phyloP scores from a whole-genome alignment of 169 alveolate genomes.

The Plasmodium fragile region DNA sequence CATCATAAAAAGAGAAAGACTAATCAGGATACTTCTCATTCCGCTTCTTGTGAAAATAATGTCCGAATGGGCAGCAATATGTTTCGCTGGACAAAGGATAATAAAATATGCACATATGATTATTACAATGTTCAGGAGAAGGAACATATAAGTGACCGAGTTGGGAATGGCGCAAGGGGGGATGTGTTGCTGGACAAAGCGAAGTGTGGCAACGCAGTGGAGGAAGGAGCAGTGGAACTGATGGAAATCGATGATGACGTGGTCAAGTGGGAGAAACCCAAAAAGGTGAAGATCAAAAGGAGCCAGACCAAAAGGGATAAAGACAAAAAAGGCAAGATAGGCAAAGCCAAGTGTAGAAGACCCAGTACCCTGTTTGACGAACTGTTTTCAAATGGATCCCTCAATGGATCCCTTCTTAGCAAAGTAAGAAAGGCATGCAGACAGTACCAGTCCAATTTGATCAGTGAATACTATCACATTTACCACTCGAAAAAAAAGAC shows the following conservation, averaged over 20 bases:
- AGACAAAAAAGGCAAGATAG: not conserved
- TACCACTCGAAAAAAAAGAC: not conserved
- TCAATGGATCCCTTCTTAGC: not conserved
- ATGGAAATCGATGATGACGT: not conserved
- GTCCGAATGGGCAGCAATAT: not conserved
- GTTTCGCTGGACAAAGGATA: not conserved
- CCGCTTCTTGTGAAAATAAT: not conserved
- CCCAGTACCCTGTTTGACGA: not conserved
- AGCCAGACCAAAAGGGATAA: not conserved
- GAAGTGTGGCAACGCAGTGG: not conserved
- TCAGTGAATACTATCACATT: conserved; percentile 11
- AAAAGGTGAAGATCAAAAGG: not conserved
- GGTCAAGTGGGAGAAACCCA: not conserved
- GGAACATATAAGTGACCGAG: not conserved
- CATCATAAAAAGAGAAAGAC: conserved; percentile 4
- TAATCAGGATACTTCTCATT: not conserved
- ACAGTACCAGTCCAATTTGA: conserved; percentile 4
- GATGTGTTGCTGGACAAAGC: not conserved
- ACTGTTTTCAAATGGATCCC: not conserved
- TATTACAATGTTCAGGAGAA: not conserved
- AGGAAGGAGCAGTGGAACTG: not conserved
- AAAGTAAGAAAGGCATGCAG: conserved; percentile 4
- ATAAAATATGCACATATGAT: not conserved
- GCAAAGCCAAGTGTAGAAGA: not conserved
- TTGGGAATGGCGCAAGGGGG: not conserved